These are phyloP conservation scores for Thielaviopsis musarum DNA, from an alignment of 2,329 filamentous ascomycete species.

Conservation along the genomic window DNA sequence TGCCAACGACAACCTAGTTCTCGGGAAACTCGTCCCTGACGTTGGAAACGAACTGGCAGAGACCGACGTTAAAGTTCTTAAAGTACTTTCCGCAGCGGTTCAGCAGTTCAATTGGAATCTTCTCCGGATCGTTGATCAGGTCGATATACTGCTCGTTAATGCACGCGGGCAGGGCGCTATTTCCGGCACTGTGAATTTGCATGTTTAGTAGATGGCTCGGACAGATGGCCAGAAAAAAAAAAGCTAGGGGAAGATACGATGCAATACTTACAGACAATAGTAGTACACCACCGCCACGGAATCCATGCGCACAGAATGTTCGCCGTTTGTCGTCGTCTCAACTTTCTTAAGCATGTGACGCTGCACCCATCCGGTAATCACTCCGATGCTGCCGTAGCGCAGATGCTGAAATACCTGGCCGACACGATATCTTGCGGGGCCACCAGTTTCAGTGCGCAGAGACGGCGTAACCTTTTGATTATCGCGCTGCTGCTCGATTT, in stretches of 20 bases:
- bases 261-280: conserved; percentile 58
- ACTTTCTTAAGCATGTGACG: not conserved
- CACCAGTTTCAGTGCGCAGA: not conserved
- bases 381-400: conserved; percentile 61
- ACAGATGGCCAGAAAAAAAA: no score
- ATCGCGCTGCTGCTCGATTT: conserved; percentile 20
- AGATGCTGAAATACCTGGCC: conserved; percentile 76
- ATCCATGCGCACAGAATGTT: conserved; percentile 27
- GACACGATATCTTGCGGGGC: conserved; percentile 35
- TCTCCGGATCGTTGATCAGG: conserved; percentile 31
- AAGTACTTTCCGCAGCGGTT: conserved; percentile 70
- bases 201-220: not conserved
- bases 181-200: not conserved
- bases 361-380: conserved; percentile 78
- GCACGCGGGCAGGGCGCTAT: conserved; percentile 5
- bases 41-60: conserved; percentile 67
- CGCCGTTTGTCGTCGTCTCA: conserved; percentile 3
- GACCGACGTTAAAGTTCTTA: conserved; percentile 58
- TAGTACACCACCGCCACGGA: conserved; percentile 55
- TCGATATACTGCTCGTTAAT: conserved; percentile 59
- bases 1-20: conserved; percentile 34
- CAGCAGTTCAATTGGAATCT: conserved; percentile 41
- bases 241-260: not conserved
- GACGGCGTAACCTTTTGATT: conserved; percentile 24
- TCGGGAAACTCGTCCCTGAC: conserved; percentile 67